phyloP scores from a whole-genome alignment of 1,139 yeast species.

The Nematodospora anomalae region DNA sequence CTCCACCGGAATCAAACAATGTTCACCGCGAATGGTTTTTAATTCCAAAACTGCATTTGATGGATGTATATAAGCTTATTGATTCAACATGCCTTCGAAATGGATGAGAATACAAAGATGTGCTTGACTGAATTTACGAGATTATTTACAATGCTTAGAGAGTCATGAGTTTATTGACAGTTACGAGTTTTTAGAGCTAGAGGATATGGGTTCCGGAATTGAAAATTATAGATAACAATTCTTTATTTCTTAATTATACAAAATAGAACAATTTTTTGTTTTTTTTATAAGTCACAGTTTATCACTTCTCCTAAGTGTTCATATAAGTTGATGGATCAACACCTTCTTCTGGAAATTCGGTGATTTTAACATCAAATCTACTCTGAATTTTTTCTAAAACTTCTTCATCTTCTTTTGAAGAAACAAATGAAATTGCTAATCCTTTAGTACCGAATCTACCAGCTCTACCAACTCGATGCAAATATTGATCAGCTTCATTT shows the following conservation, averaged over 20 bases:
- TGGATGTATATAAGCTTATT: slow-evolving; percentile 39
- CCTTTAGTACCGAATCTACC: slow-evolving; percentile 99
- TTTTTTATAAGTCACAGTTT: not conserved
- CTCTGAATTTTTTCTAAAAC: slow-evolving; percentile 92
- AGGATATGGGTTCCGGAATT: no score
- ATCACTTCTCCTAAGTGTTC: slow-evolving; percentile 63
- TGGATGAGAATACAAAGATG: slow-evolving; percentile 3
- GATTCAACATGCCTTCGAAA: slow-evolving; percentile 26
- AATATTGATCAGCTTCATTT: slow-evolving; percentile 92
- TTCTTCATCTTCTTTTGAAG: slow-evolving; percentile 84
- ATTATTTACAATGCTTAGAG: no score
- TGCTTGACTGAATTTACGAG: no score
- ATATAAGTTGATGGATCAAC: slow-evolving; percentile 97
- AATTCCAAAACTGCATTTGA: slow-evolving; percentile 45
- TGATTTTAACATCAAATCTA: slow-evolving; percentile 92
- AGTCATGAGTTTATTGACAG: no score
- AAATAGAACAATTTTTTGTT: slow-evolving; percentile 1
- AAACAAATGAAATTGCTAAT: slow-evolving; percentile 88
- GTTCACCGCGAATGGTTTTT: slow-evolving; percentile 63
- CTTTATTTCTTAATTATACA: slow-evolving; percentile 5
- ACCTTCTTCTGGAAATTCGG: slow-evolving; percentile 97
- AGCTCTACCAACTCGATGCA: slow-evolving; percentile 99
- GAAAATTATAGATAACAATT: slow-evolving; percentile 1
- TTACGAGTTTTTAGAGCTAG: no score
- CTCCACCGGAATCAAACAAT: slow-evolving; percentile 16